Conservation (phyloP, 495 filamentous ascomycete genomes). For the Neurospora sp. region DNA sequence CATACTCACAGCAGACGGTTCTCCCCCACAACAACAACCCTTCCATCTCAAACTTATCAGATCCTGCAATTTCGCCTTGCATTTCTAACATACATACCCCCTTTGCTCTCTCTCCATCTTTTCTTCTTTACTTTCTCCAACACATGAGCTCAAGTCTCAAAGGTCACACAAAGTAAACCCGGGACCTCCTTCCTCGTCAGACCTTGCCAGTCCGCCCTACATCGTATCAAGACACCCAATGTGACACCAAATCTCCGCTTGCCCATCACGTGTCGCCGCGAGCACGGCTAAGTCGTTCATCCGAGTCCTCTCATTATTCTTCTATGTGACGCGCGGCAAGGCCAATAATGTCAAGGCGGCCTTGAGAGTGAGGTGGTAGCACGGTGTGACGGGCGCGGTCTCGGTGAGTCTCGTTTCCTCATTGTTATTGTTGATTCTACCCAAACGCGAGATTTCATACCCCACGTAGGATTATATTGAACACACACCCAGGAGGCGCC, state of each 20-base stretch:
- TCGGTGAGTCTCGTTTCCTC: neutral
- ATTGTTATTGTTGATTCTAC: neutral
- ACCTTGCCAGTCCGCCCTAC: neutral
- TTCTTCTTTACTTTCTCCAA: neutral
- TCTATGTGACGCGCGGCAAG: neutral
- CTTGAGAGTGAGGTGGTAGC: neutral
- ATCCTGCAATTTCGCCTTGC: neutral
- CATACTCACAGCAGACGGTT: neutral
- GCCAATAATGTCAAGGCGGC: neutral
- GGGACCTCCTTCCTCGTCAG: neutral
- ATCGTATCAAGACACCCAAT: neutral
- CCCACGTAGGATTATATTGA: neutral
- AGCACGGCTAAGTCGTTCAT: neutral
- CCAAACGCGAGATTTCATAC: neutral
- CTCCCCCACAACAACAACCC: neutral
- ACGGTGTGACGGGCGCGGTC: neutral
- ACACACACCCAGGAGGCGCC: neutral
- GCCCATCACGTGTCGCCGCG: neutral
- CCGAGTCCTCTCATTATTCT: neutral
- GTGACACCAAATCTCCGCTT: neutral
- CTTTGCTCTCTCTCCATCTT: neutral
- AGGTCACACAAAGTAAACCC: neutral
- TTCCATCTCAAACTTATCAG: neutral
- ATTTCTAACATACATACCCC: neutral
- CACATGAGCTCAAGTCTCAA: neutral